These are phyloP conservation scores for Sugiyamaella marilandica DNA, from an alignment of 805 yeast species.

Conservation along the genomic window DNA sequence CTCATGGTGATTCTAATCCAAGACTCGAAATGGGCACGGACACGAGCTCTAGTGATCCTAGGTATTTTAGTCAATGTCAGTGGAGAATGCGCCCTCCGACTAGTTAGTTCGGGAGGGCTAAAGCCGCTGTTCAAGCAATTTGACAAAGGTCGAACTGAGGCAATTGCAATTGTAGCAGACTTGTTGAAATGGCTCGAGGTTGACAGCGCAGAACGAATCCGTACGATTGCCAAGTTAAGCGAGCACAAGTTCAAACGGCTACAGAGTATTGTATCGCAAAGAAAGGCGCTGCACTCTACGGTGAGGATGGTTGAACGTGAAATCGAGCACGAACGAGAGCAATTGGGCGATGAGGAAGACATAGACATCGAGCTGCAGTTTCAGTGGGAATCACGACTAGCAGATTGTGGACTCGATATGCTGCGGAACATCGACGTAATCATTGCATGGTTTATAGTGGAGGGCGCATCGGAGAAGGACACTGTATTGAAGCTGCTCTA, in stretches of 20 bases:
- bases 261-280: background rate
- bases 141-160: background rate
- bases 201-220: constrained; percentile 13
- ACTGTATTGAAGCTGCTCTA: background rate
- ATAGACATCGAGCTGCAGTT: background rate
- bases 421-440: constrained; percentile 2
- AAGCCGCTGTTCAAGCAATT: constrained; percentile 12
- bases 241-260: constrained; percentile 6
- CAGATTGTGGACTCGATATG: constrained; percentile 6
- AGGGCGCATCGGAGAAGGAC: background rate
- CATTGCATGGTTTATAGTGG: constrained; percentile 6
- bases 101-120: constrained; percentile 17
- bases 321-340: background rate
- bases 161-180: constrained; percentile 9
- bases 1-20: constrained; percentile 16
- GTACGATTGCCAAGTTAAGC: constrained; percentile 8
- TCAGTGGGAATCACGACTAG: constrained; percentile 8
- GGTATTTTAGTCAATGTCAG: background rate
- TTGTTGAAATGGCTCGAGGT: constrained; percentile 17
- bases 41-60: constrained; percentile 13
- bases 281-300: background rate
- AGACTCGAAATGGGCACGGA: constrained; percentile 8
- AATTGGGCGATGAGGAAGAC: background rate
- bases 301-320: background rate
- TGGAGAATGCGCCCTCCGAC: constrained; percentile 7